Evolutionary conservation across 129 eudicot genomes (phyloP).

Genomic region (Arctium lappa): DNA sequence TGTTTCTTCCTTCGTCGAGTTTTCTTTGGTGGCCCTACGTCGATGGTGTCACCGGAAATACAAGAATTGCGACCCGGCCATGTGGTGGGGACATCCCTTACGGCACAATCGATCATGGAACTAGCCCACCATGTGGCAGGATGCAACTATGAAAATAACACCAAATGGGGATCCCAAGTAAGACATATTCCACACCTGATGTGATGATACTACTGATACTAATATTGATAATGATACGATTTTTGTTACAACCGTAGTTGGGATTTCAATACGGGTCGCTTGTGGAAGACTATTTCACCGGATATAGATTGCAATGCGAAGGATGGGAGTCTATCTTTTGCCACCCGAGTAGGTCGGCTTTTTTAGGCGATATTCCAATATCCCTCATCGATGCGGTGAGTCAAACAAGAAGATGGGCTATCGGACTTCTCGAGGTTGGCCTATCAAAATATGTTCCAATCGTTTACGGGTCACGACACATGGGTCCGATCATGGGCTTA

Average conservation of each 20-base stretch:
- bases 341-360: constrained; percentile 70
- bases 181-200: neutral
- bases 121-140: constrained; percentile 57
- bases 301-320: constrained; percentile 63
- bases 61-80: constrained; percentile 41
- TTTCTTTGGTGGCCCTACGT: constrained; percentile 66
- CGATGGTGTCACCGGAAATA: constrained; percentile 33
- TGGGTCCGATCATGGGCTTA: constrained; percentile 60
- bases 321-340: constrained; percentile 82
- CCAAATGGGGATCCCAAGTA: constrained; percentile 74
- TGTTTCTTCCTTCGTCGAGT: constrained; percentile 67
- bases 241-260: constrained; percentile 37
- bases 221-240: neutral
- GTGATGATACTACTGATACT: neutral
- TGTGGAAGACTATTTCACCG: constrained; percentile 81
- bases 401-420: constrained; percentile 72
- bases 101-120: constrained; percentile 14
- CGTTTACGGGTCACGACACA: constrained; percentile 35
- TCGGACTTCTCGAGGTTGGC: constrained; percentile 67
- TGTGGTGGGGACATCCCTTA: constrained; percentile 38
- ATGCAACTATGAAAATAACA: constrained; percentile 52
- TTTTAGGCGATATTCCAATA: constrained; percentile 69
- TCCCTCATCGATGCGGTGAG: constrained; percentile 48
- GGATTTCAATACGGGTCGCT: constrained; percentile 77
- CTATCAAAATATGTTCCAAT: constrained; percentile 49